Conservation (phyloP, 1,284 basidiomycete species). For the Microstroma glucosiphilum region DNA sequence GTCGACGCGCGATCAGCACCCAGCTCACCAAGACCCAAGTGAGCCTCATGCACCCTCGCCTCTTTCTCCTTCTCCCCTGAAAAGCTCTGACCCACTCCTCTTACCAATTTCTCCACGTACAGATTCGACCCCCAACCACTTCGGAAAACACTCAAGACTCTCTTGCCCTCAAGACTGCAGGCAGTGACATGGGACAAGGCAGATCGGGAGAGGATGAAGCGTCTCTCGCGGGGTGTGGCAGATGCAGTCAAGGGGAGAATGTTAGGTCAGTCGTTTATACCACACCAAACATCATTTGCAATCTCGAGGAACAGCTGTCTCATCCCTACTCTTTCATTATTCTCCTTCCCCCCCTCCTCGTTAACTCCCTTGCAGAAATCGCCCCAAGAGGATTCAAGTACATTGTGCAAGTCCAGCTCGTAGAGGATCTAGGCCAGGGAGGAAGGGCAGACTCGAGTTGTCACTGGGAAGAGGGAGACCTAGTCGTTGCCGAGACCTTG, state of each 20-base stretch:
- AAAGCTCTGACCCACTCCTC: no score
- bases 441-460: constrained; percentile 39
- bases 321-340: no score
- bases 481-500: constrained; percentile 32
- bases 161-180: constrained; percentile 10
- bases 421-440: constrained; percentile 38
- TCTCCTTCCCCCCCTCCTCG: no score
- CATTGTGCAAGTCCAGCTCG: constrained; percentile 35
- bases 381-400: constrained; percentile 37
- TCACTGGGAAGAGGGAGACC: constrained; percentile 37
- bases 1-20: no score
- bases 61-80: no score
- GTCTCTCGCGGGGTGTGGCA: constrained; percentile 23
- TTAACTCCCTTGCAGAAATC: constrained; percentile 18
- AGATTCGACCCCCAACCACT: neutral
- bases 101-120: neutral
- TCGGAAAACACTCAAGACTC: neutral
- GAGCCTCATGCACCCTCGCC: no score
- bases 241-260: constrained; percentile 29
- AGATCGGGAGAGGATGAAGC: constrained; percentile 26
- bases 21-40: no score
- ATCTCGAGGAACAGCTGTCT: no score
- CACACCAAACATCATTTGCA: no score
- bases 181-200: constrained; percentile 25
- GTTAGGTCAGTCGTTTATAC: constrained; percentile 21